These are phyloP conservation scores for Backusella morwellensis DNA, from an alignment of 192 early-diverging fungal species.

Conservation along the genomic window DNA sequence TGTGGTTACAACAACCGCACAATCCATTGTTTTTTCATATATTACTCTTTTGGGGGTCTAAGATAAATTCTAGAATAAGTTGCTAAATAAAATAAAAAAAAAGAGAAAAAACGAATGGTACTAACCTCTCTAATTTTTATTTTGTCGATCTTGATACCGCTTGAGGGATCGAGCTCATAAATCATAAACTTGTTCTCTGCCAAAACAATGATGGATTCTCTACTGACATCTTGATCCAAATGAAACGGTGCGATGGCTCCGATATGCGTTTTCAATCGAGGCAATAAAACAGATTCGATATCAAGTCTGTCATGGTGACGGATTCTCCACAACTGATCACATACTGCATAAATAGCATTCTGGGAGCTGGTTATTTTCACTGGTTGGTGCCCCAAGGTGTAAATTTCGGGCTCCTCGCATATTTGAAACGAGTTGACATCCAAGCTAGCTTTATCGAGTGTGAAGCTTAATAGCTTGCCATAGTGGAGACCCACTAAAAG, in stretches of 20 bases:
- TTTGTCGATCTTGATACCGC: background rate
- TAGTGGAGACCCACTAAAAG: background rate
- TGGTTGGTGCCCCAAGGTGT: background rate
- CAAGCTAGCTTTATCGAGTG: background rate
- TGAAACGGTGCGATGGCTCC: background rate
- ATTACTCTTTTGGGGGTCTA: slow-evolving; percentile 16
- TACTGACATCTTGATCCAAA: background rate
- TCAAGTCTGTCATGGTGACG: background rate
- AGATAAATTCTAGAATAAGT: background rate
- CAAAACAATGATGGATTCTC: slow-evolving; percentile 1
- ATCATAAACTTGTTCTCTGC: background rate
- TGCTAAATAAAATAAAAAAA: no score
- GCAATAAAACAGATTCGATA: background rate
- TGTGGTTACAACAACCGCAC: background rate
- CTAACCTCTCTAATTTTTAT: slow-evolving; percentile 4
- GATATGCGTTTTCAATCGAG: background rate
- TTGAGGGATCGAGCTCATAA: background rate
- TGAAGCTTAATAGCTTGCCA: background rate
- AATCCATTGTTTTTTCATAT: background rate
- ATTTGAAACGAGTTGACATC: background rate
- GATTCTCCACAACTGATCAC: slow-evolving; percentile 1
- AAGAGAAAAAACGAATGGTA: no score
- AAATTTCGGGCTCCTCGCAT: background rate
- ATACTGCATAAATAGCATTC: background rate
- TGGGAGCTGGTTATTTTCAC: background rate